Base-by-base conservation (phyloP, 305 asterid species). In the Fraxinus baroniana region DNA sequence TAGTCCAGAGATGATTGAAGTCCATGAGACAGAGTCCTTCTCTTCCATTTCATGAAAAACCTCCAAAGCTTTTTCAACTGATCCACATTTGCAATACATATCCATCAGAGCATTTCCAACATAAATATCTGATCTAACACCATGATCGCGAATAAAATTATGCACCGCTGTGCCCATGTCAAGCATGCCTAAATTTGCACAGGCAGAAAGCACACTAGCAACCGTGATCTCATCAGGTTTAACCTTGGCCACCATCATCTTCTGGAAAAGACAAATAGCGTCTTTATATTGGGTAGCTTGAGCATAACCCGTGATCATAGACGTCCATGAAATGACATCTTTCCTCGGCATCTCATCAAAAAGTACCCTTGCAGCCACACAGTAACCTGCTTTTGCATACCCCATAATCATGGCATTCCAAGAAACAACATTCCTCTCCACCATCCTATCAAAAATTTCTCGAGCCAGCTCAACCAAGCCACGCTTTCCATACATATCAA, bases 51-150 rank as follows among this genome's bases (percentile, higher is more conserved):
- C 81, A 44, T 81, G 60, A 22, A 94, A 94, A 18, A 92, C 90
- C 46, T 73, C 78, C 83, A 89, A 37, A 12, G 95, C 97, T 70
- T 84, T 82, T 71, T 83, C 86, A 15, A 88, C 79, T 1, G 90
- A 91, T 78, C 95, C 94, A 57, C 97, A 94, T 88, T 94, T 94
- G 88, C 94, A 92, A 83, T 92, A 94, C 98, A 94, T 94, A 86
- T 92, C 93, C 22, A 92, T 85, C 78, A 94, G 86, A 49, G 97
- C 88, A 87, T 94, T 94, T 84, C 88, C 92, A 28, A 89, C 91
- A 36, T 87, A 90, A 60, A 89, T 88, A 81, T 94, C 98, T 9
- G 87, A 71, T 85, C 89, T 82, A 13, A 90, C 62, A 7, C 37
- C 77, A 81, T 83, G 79, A 46, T 81, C 78, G 62, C 79, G 75